Percentiles rank a stretch among this genome's conserved stretches.
These are phyloP conservation scores for Thymus mandschuricus DNA, from an alignment of 257 asterid species.

Conservation along the genomic window DNA sequence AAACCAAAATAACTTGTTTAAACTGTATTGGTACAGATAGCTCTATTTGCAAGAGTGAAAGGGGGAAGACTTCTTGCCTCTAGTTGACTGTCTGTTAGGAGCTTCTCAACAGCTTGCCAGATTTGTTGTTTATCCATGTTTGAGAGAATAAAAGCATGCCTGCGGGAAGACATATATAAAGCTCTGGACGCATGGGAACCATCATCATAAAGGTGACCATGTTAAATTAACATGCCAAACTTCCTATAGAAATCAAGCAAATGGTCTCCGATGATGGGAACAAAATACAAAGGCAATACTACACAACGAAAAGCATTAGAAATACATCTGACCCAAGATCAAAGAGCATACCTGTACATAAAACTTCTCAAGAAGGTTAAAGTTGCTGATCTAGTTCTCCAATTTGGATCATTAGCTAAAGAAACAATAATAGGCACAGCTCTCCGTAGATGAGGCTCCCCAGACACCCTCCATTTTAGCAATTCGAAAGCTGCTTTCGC, in stretches of 20 bases:
- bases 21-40: constrained; percentile 15
- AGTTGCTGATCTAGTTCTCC: constrained; percentile 96
- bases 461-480: constrained; percentile 81
- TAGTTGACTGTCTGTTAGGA: constrained; percentile 83
- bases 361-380: constrained; percentile 89
- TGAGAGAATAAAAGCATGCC: constrained; percentile 88
- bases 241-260: not conserved
- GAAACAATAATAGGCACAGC: constrained; percentile 67
- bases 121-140: constrained; percentile 67
- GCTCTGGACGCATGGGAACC: constrained; percentile 4
- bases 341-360: constrained; percentile 81
- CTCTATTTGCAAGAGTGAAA: constrained; percentile 22
- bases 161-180: constrained; percentile 39
- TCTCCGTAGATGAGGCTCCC: constrained; percentile 68
- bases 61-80: constrained; percentile 59
- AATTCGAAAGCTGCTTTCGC: constrained; percentile 93
- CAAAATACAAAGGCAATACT: constrained; percentile 24
- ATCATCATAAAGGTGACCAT: too few species aligned
- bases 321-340: constrained; percentile 24
- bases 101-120: constrained; percentile 89
- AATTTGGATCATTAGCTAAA: constrained; percentile 78
- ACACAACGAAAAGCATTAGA: constrained; percentile 17
- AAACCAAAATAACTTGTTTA: constrained; percentile 9
- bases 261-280: not conserved
- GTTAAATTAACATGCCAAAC: too few species aligned